Evolutionary conservation across 2,329 filamentous ascomycete species (phyloP).

Genomic region (Neospermospora avenae): DNA sequence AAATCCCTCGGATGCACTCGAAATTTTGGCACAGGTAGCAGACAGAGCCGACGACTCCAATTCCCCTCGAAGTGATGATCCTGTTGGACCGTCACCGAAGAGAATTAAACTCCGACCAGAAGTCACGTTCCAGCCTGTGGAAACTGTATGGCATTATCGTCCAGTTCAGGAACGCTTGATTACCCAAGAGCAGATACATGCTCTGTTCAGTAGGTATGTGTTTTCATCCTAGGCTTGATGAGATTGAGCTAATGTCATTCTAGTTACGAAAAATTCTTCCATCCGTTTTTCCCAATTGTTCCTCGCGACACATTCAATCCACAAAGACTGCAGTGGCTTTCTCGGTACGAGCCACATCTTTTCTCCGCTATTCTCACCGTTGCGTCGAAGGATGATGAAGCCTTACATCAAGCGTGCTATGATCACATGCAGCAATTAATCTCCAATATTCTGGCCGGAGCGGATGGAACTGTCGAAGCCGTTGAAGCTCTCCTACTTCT

Average conservation of each 20-base stretch:
- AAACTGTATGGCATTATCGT: conserved; percentile 28
- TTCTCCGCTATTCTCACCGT: conserved; percentile 69
- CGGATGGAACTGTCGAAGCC: conserved; percentile 65
- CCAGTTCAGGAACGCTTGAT: conserved; percentile 31
- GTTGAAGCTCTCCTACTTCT: conserved; percentile 68
- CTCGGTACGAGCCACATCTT: conserved; percentile 61
- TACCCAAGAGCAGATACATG: conserved; percentile 28
- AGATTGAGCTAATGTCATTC: not conserved
- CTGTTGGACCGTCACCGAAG: conserved; percentile 9
- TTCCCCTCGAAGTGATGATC: conserved; percentile 26
- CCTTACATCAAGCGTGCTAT: conserved; percentile 63
- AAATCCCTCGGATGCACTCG: conserved; percentile 35
- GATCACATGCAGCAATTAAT: conserved; percentile 68
- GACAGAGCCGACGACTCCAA: conserved; percentile 33
- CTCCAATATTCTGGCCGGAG: conserved; percentile 62
- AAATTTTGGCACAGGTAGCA: conserved; percentile 34
- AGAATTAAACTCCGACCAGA: conserved; percentile 15
- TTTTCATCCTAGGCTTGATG: not conserved
- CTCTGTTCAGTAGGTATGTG: conserved; percentile 29
- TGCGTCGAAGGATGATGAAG: conserved; percentile 65
- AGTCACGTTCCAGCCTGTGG: conserved; percentile 17
- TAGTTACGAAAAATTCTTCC: conserved; percentile 45
- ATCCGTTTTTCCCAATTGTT: conserved; percentile 68
- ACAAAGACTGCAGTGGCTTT: conserved; percentile 49
- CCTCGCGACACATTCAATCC: conserved; percentile 48